phyloP scores from a whole-genome alignment of 306 rosid species.

The Ormosia semicastrata region DNA sequence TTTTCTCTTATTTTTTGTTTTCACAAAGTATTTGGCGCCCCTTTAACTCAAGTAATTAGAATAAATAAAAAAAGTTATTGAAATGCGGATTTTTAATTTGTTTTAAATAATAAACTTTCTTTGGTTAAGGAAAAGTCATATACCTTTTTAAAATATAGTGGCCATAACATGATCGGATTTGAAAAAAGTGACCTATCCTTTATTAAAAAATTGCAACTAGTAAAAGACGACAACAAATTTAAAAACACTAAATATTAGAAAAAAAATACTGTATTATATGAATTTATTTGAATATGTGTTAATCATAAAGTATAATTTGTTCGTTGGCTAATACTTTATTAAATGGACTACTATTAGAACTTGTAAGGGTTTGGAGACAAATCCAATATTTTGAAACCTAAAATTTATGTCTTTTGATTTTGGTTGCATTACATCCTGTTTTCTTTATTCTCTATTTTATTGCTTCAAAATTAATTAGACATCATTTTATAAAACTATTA shows the following conservation, averaged over 20 bases:
- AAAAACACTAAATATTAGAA: background rate
- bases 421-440: background rate
- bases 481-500: background rate
- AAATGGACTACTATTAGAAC: background rate
- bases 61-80: background rate
- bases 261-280: background rate
- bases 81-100: background rate
- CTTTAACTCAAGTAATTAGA: background rate
- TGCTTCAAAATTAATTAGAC: background rate
- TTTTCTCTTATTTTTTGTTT: background rate
- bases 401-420: background rate
- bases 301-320: background rate
- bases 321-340: background rate
- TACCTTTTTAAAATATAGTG: constrained; percentile 5
- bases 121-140: constrained; percentile 15
- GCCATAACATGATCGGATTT: background rate
- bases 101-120: background rate
- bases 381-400: background rate
- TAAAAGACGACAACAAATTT: background rate
- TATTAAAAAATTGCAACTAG: background rate
- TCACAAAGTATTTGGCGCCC: background rate
- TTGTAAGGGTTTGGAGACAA: background rate
- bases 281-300: background rate
- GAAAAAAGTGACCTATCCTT: background rate
- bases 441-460: background rate